phyloP scores from a whole-genome alignment of 2,329 filamentous ascomycete genomes.

The Cryphonectria radicalis region DNA sequence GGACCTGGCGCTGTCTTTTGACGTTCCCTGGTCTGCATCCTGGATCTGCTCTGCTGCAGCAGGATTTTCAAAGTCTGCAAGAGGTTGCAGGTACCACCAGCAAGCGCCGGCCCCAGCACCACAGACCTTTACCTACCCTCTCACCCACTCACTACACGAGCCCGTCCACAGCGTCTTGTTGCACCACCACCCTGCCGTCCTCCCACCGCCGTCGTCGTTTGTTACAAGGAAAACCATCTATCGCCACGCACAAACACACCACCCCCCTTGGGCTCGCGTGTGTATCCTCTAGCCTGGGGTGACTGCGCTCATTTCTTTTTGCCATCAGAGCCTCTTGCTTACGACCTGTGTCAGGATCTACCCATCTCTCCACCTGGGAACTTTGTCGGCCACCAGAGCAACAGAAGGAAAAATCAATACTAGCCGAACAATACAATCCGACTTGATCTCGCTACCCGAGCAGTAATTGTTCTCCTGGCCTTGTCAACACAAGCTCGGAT shows the following conservation, averaged over 20 bases:
- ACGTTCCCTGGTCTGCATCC: background rate
- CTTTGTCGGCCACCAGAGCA: background rate
- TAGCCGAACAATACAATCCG: background rate
- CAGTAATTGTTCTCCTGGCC: background rate
- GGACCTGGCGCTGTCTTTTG: background rate
- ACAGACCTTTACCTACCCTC: background rate
- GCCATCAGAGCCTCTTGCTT: constrained; percentile 6
- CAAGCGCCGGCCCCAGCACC: constrained; percentile 20
- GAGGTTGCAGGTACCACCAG: constrained; percentile 12
- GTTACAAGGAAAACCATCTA: too few species aligned
- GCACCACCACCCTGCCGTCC: constrained; percentile 19
- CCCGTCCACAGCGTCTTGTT: constrained; percentile 6
- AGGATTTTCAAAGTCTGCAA: constrained; percentile 10
- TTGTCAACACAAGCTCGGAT: background rate
- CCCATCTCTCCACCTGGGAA: background rate
- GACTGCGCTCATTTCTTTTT: background rate
- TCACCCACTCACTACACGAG: constrained; percentile 1
- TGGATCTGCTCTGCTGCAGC: constrained; percentile 10
- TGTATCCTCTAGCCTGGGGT: constrained; percentile 3
- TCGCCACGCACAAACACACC: background rate
- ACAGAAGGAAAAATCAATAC: background rate
- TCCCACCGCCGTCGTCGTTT: constrained; percentile 10
- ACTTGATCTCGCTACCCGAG: background rate
- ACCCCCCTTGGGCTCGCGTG: background rate
- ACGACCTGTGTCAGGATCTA: constrained; percentile 4